A percentile compares a stretch with the other conserved stretches of the same genome.
phyloP scores from a whole-genome alignment of 2,329 filamentous ascomycete species.

The Fusarium falciforme region DNA sequence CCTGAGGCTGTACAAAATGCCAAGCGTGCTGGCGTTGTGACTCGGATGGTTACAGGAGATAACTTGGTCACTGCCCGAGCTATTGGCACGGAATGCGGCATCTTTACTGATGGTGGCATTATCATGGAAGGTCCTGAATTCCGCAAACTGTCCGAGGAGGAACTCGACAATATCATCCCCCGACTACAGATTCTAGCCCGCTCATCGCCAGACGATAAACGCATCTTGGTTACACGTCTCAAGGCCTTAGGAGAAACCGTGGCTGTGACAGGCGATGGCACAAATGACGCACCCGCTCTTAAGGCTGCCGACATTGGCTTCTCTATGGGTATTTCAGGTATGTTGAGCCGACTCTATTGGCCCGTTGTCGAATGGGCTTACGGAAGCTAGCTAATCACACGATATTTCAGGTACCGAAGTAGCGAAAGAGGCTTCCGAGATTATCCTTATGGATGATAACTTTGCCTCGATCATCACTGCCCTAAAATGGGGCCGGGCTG shows the following conservation, averaged over 20 bases:
- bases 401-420: conserved; percentile 69
- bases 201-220: conserved; percentile 76
- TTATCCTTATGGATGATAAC: not conserved
- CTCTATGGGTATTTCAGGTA: conserved; percentile 3
- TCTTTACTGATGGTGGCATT: conserved; percentile 70
- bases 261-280: conserved; percentile 73
- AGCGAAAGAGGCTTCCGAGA: not conserved
- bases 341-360: not conserved
- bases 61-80: conserved; percentile 55
- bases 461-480: not conserved
- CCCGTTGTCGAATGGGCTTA: not conserved
- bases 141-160: conserved; percentile 63
- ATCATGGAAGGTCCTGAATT: conserved; percentile 68
- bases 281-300: conserved; percentile 63
- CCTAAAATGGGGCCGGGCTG: conserved; percentile 31
- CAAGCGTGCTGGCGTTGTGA: conserved; percentile 72
- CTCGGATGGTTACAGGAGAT: conserved; percentile 69
- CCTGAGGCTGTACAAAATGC: conserved; percentile 70
- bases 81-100: conserved; percentile 55
- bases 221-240: conserved; percentile 70
- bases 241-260: conserved; percentile 74
- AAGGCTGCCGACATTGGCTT: conserved; percentile 34
- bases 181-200: conserved; percentile 75
- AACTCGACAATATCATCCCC: conserved; percentile 64
- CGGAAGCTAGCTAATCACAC: not conserved